Percentiles rank a stretch among this genome's conserved stretches.
These are phyloP conservation scores for Acaromyces ingoldii DNA, from an alignment of 1,284 basidiomycete species.

Conservation along the genomic window DNA sequence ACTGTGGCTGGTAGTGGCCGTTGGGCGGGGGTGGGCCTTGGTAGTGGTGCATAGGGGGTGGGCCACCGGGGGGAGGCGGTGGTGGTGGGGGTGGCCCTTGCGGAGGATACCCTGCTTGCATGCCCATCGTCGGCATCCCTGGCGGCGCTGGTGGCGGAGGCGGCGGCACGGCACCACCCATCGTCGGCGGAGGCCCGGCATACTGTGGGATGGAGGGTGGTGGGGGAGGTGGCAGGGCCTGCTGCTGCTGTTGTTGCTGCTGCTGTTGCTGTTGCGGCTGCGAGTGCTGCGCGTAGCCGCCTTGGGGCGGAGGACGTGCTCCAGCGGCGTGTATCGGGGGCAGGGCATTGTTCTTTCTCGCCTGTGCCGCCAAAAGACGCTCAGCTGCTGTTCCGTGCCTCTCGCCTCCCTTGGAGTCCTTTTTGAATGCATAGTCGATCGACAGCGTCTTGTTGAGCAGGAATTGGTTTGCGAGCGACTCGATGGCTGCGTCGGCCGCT, in stretches of 20 bases:
- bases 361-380: conserved; percentile 86
- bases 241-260: background rate
- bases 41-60: too few relatives aligned
- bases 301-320: conserved; percentile 25
- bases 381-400: conserved; percentile 93
- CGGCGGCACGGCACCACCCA: background rate
- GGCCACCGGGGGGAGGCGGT: background rate
- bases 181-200: background rate
- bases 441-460: conserved; percentile 95
- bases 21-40: too few relatives aligned
- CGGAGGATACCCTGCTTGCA: conserved; percentile 45
- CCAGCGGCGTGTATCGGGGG: conserved; percentile 53
- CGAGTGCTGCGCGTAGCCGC: background rate
- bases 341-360: conserved; percentile 85
- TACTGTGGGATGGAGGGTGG: conserved; percentile 12
- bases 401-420: conserved; percentile 94
- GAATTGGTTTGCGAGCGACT: conserved; percentile 95
- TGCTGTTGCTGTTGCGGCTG: background rate
- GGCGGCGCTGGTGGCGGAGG: conserved; percentile 57
- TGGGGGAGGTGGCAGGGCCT: conserved; percentile 9
- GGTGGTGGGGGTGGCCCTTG: conserved; percentile 10
- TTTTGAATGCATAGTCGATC: conserved; percentile 97
- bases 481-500: conserved; percentile 88
- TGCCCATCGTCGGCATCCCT: conserved; percentile 52
- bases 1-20: too few relatives aligned